Base-by-base conservation (phyloP, 2,329 filamentous ascomycete genomes). In the Calonectria hongkongensis region DNA sequence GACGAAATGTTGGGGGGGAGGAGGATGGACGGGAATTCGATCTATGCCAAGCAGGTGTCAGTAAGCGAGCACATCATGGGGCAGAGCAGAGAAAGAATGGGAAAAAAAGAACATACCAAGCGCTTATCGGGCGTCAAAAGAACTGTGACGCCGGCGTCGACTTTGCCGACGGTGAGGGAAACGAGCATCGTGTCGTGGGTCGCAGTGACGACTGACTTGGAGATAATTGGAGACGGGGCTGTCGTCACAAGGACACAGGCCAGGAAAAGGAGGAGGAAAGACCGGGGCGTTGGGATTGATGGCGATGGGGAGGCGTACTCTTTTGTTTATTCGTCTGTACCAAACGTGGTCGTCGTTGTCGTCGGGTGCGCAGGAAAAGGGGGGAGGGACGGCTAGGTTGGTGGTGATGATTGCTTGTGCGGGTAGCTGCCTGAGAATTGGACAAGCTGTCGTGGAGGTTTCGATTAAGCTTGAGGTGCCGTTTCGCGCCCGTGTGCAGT, bases 21-120 rank as follows among this genome's bases (percentile, higher is more conserved):
- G 63, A 99, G 94, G 77, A 99, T 98, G 58, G 97, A 98, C 43
- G 97, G 97, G 82, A 99, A 99, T 84, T 99, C 97, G 84, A 99
- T 98, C 96, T 98, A 84, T 45, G 73, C 68, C 12, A 60, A 33
- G 30, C 12, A 2, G 16, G 15, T 27, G 60, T n/a, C 39, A 63
- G 58, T 18, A 41, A n/a, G 27, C 54, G 45, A 18, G 18, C 13
- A 47, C 25, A 28, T 25, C 7, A 12, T 15, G 41, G 25, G 43
- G 16, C 36, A 21, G 21, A 21, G 21, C 21, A 21, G 21, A 21
- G 21, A 21, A 21, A 21, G 21, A 18, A 21, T 13, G 13, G 8
- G 43, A 27, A 47, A 30, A 36, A 9, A 36, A 28, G 12, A 73
- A 85, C 93, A 82, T 91, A 98, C 96, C 81, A 99, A 90, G 83